Conservation (phyloP, 768 basidiomycete species). For the Agrocybe praecox region DNA sequence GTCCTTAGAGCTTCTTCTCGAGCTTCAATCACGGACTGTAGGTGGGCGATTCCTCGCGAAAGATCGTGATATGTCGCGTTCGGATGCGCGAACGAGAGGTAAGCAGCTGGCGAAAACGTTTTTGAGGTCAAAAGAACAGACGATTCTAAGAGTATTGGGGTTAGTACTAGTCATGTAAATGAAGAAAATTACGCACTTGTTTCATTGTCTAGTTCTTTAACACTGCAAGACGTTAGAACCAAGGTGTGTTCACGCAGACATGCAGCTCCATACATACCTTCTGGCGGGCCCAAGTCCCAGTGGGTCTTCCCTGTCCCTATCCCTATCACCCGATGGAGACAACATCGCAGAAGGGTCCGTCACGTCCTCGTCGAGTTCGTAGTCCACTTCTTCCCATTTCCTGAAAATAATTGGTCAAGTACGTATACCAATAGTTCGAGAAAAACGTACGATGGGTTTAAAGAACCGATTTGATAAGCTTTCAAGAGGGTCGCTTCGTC, state of each 20-base stretch:
- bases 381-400: conserved; percentile 79
- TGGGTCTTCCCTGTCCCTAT: conserved; percentile 56
- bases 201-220: conserved; percentile 72
- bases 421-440: neutral
- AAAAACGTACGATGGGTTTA: conserved; percentile 66
- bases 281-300: conserved; percentile 65
- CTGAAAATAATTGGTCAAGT: conserved; percentile 34
- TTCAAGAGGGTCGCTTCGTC: conserved; percentile 85
- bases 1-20: conserved; percentile 91
- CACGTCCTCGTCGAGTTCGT: conserved; percentile 70
- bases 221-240: conserved; percentile 32
- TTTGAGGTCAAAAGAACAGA: conserved; percentile 86
- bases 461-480: conserved; percentile 78
- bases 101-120: conserved; percentile 92
- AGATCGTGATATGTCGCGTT: conserved; percentile 94
- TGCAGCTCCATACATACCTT: conserved; percentile 26
- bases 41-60: conserved; percentile 67
- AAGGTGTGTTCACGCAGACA: conserved; percentile 3
- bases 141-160: conserved; percentile 50
- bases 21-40: conserved; percentile 78
- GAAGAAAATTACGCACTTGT: conserved; percentile 57
- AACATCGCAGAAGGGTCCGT: conserved; percentile 43
- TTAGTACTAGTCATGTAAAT: neutral
- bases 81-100: conserved; percentile 88
- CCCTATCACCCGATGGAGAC: conserved; percentile 39